Evolutionary conservation across 345 rosid genomes (phyloP), one percentile per base, ranked within the genome.

Genomic region (Bruguiera sexangula): DNA sequence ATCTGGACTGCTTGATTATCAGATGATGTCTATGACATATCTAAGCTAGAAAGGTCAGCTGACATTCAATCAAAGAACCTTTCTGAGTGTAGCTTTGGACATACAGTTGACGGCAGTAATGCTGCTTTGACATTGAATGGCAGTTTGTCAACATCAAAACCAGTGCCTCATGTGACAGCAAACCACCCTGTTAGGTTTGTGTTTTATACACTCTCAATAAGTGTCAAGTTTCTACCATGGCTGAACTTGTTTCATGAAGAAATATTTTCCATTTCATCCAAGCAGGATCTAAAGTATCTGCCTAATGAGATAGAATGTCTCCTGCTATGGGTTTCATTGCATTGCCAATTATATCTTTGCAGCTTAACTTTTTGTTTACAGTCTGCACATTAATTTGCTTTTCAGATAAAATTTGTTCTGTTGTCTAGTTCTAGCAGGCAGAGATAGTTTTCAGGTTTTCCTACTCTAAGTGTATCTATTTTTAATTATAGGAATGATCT

Each of bases 141-240:
- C 62, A 80, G 75, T 72, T 74, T 79, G 50, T 19, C 73, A 15
- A 64, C 69, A 54, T 53, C 77, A 54, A 77, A 79, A 56, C 76
- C 79, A 69, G 48, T 36, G 22, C 18, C 85, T 73, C 79, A 79
- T 52, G 76, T 52, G 43, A 62, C 75, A 58, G 62, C 39, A 63
- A 24, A 77, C 72, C 48, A 66, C 63, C 70, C 68, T 70, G 20
- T 79, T 60, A 78, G 91, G 98, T 90, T 73, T 74, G 86, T 77
- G 61, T 74, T 56, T 43, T 43, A 48, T n/a, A 26, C 36, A 69
- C 21, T 20, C 36, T 46, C 69, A 60, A 32, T 46, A 51, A 59
- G 60, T 54, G 8, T 58, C 67, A 64, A 24, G 63, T 61, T 43
- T 48, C 18, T 52, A 26, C 43, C 66, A 34, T 54, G 22, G 59